A percentile compares a stretch with the other conserved stretches of the same genome.
These are phyloP conservation scores for Tetracladium maxilliforme DNA, from an alignment of 2,329 filamentous ascomycete species.

Conservation along the genomic window DNA sequence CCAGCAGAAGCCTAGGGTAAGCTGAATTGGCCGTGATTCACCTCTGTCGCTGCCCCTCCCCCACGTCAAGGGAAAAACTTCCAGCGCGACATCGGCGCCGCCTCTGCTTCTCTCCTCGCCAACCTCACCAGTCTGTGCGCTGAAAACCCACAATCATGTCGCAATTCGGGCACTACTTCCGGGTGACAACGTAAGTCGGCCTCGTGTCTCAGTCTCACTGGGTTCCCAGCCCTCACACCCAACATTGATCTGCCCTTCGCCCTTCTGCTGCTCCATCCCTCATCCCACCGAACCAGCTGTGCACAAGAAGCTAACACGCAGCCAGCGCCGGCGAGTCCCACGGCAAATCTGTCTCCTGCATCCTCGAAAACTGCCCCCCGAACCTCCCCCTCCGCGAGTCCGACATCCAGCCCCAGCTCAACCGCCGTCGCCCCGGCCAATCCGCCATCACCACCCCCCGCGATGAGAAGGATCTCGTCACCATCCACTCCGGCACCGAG, in stretches of 20 bases:
- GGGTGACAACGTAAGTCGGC: slow-evolving; percentile 55
- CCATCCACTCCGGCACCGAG: slow-evolving; percentile 88
- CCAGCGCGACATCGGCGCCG: background rate
- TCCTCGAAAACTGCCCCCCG: slow-evolving; percentile 84
- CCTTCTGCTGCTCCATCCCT: too few species aligned
- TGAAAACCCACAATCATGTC: slow-evolving; percentile 48
- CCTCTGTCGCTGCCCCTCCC: too few species aligned
- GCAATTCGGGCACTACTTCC: slow-evolving; percentile 72
- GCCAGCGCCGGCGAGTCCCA: slow-evolving; percentile 67
- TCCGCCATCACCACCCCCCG: slow-evolving; percentile 81
- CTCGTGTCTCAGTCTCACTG: too few species aligned
- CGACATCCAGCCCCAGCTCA: slow-evolving; percentile 93
- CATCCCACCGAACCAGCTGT: too few species aligned
- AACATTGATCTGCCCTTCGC: too few species aligned
- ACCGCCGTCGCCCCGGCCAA: slow-evolving; percentile 77
- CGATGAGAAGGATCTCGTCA: slow-evolving; percentile 80
- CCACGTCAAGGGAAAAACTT: background rate
- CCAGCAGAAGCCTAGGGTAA: too few species aligned
- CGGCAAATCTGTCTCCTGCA: slow-evolving; percentile 85
- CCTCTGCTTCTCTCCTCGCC: background rate
- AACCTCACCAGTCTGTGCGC: too few species aligned
- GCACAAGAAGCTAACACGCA: slow-evolving; percentile 1
- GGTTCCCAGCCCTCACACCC: too few species aligned
- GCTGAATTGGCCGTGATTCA: slow-evolving; percentile 1
- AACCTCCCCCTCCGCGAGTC: slow-evolving; percentile 72